Evolutionary conservation across 176 grass and related monocot genomes (phyloP).

Genomic region (Otatea glauca): DNA sequence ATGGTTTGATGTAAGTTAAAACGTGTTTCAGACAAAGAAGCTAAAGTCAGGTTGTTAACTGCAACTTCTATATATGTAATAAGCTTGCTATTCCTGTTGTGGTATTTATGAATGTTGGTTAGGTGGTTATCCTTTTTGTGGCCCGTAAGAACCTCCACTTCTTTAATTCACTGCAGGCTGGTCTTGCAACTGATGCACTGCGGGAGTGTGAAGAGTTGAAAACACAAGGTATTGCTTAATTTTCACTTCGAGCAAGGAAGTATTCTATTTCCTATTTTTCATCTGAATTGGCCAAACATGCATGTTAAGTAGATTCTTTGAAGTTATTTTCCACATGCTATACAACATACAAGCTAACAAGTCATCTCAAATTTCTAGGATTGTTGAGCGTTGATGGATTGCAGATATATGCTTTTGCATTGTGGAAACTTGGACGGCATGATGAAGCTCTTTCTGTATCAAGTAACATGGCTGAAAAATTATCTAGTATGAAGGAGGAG

Average conservation of each 20-base stretch:
- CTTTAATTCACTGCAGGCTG: slow-evolving; percentile 61
- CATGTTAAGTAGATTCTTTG: slow-evolving; percentile 27
- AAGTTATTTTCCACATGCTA: slow-evolving; percentile 29
- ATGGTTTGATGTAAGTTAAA: slow-evolving; percentile 36
- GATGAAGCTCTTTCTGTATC: slow-evolving; percentile 72
- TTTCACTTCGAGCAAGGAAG: slow-evolving; percentile 17
- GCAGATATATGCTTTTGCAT: slow-evolving; percentile 89
- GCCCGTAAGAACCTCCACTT: slow-evolving; percentile 34
- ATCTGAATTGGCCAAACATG: slow-evolving; percentile 10
- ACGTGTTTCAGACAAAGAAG: neutral
- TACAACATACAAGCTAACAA: slow-evolving; percentile 38
- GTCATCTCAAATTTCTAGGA: slow-evolving; percentile 58
- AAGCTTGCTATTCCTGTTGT: slow-evolving; percentile 9
- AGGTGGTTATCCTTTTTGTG: slow-evolving; percentile 12
- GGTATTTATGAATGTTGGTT: slow-evolving; percentile 38
- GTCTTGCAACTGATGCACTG: slow-evolving; percentile 68
- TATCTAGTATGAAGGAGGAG: slow-evolving; percentile 63
- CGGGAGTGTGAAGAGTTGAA: slow-evolving; percentile 75
- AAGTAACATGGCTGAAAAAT: slow-evolving; percentile 67
- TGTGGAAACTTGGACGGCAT: slow-evolving; percentile 76
- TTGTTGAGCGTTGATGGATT: slow-evolving; percentile 68
- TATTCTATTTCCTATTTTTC: slow-evolving; percentile 24
- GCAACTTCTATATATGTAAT: neutral
- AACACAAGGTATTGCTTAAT: slow-evolving; percentile 68
- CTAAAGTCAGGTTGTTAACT: slow-evolving; percentile 26